Conservation (phyloP, 352 stramenopile genomes). For the Pythium sp. region DNA sequence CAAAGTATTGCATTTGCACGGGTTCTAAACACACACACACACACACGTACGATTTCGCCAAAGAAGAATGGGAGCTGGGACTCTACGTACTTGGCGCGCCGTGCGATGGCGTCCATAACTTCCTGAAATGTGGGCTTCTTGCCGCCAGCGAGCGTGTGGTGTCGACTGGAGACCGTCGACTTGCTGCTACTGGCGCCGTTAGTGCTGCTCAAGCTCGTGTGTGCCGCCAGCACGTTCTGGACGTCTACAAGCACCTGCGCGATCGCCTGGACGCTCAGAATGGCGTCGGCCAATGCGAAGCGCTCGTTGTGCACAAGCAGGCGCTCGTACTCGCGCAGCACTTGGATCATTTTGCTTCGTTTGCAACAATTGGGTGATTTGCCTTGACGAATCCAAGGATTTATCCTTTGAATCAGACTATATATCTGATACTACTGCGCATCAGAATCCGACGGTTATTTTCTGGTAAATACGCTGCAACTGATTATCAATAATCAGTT, state of each 20-base stretch:
- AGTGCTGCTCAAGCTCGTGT: neutral
- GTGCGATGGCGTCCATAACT: slow-evolving; percentile 13
- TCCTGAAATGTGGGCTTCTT: slow-evolving; percentile 8
- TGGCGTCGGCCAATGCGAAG: slow-evolving; percentile 30
- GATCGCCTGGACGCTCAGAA: slow-evolving; percentile 12
- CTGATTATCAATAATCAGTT: too few relatives aligned
- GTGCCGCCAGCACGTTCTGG: neutral
- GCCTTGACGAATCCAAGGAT: neutral
- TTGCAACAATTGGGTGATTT: neutral
- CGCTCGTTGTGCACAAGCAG: slow-evolving; percentile 41
- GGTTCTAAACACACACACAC: neutral
- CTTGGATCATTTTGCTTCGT: neutral
- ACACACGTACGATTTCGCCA: slow-evolving; percentile 17
- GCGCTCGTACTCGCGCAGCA: slow-evolving; percentile 39
- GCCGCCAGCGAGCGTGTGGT: neutral
- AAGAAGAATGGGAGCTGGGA: slow-evolving; percentile 21
- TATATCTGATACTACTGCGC: neutral
- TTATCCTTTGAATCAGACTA: neutral
- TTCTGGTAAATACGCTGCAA: too few relatives aligned
- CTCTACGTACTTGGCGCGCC: slow-evolving; percentile 3
- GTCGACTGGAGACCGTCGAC: neutral
- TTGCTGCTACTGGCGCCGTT: neutral
- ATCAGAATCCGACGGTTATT: neutral
- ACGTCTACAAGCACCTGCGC: neutral
- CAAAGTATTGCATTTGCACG: neutral